A percentile compares a stretch with the other conserved stretches of the same genome.
Evolutionary conservation across 148 eudicot species (phyloP).

Genomic region (Nepenthes mirabilis): DNA sequence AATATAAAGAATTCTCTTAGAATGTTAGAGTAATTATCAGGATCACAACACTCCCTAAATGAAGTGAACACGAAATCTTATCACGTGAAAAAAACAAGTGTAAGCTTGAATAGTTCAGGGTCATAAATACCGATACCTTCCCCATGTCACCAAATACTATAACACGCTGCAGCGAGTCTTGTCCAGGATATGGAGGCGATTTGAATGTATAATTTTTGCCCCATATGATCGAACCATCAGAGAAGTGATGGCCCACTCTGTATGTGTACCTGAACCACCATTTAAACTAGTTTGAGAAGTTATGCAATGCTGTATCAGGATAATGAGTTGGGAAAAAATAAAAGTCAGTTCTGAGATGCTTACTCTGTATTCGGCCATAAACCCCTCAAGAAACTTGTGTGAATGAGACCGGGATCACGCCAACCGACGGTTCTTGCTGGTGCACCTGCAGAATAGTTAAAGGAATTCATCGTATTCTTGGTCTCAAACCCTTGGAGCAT

Average conservation of each 20-base stretch:
- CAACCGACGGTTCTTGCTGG: conserved; percentile 96
- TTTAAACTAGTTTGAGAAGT: neutral
- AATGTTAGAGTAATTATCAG: too few species aligned
- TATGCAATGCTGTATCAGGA: neutral
- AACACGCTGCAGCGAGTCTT: conserved; percentile 72
- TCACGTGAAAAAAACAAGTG: neutral
- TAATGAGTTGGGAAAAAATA: neutral
- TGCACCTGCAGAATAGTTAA: conserved; percentile 34
- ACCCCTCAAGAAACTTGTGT: conserved; percentile 81
- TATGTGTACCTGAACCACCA: conserved; percentile 50
- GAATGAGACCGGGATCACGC: conserved; percentile 96
- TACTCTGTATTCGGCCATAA: conserved; percentile 73
- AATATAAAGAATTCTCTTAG: too few species aligned
- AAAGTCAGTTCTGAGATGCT: conserved; percentile 6
- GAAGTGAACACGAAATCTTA: too few species aligned
- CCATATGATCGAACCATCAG: conserved; percentile 57
- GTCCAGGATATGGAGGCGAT: conserved; percentile 82
- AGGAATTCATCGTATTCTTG: conserved; percentile 2
- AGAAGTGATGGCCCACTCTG: conserved; percentile 57
- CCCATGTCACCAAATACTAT: conserved; percentile 92
- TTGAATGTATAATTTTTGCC: conserved; percentile 58
- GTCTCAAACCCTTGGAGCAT: neutral
- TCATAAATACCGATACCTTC: conserved; percentile 35
- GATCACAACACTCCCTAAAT: too few species aligned
- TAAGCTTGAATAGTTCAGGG: neutral